Base-by-base conservation (phyloP, 169 alveolate species). In the Plasmodium gonderi region DNA sequence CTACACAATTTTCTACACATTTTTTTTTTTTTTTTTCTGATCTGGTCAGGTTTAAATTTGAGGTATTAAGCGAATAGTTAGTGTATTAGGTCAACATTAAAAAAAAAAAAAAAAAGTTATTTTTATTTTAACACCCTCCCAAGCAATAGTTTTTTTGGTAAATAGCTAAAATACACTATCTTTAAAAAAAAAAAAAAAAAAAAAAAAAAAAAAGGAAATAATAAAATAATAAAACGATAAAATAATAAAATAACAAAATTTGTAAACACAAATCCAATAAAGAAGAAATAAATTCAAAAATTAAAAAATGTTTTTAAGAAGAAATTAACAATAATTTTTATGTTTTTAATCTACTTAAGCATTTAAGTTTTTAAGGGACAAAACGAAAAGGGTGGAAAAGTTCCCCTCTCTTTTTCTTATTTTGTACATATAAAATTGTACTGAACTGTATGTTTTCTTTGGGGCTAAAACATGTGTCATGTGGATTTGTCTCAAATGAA, bases 181-280 rank as follows among this genome's bases (percentile, higher is more conserved):
- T 75, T 45, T 29, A 68, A 45, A 81, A 68, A 60, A 80, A 79
- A 79, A 79, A 67, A 81, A 81, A 82, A 74, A 36, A 87, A 68
- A 45, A 81, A 68, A 60, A 80, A 79, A 79, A 79, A 67, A 81
- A 81, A 82, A 74, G n/a, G n/a, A n/a, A n/a, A n/a, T n/a, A n/a
- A n/a, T n/a, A n/a, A n/a, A n/a, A n/a, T n/a, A n/a, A n/a, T n/a
- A n/a, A n/a, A n/a, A n/a, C n/a, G n/a, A n/a, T n/a, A 36, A 87
- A n/a, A n/a, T n/a, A n/a, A n/a, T n/a, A n/a, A n/a, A n/a, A n/a
- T n/a, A n/a, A n/a, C n/a, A n/a, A n/a, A 75, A 51, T 33, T 45
- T 38, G 78, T 33, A 60, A 75, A 45, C 44, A 42, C 42, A 75
- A 87, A 74, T 17, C 45, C 42, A 75, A 23, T 14, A 45, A 29